Conservation (phyloP, 305 asterid species). For the Solanum hybrid region DNA sequence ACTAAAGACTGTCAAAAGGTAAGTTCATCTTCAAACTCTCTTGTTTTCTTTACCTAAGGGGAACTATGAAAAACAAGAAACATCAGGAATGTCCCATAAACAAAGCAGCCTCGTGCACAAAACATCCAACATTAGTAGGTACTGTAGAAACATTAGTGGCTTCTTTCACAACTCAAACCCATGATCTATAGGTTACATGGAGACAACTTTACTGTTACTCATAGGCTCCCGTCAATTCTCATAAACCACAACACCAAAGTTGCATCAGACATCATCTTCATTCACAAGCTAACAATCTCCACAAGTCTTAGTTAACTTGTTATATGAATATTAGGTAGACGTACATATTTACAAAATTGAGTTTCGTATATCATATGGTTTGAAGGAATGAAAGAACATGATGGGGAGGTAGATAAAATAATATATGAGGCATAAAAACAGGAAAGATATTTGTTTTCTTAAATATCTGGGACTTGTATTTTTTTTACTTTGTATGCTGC, state of each 20-base stretch:
- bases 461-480: not conserved
- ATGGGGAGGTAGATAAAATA: too few relatives aligned
- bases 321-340: not conserved
- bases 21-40: not conserved
- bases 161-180: not conserved
- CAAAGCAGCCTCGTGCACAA: not conserved
- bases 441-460: not conserved
- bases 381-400: too few relatives aligned
- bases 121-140: not conserved
- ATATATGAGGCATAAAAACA: too few relatives aligned
- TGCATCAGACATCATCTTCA: too few relatives aligned
- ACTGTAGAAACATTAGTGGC: not conserved
- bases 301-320: not conserved
- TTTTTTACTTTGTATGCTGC: too few relatives aligned
- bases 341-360: too few relatives aligned
- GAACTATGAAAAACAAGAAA: not conserved
- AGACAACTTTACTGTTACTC: not conserved
- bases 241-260: not conserved
- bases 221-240: not conserved
- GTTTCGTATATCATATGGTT: too few relatives aligned
- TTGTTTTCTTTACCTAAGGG: not conserved
- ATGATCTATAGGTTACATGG: not conserved
- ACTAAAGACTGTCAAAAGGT: not conserved
- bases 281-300: not conserved
- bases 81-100: not conserved